Evolutionary conservation across 164 flowering plant species (phyloP).

Genomic region (Amborella trichopoda): DNA sequence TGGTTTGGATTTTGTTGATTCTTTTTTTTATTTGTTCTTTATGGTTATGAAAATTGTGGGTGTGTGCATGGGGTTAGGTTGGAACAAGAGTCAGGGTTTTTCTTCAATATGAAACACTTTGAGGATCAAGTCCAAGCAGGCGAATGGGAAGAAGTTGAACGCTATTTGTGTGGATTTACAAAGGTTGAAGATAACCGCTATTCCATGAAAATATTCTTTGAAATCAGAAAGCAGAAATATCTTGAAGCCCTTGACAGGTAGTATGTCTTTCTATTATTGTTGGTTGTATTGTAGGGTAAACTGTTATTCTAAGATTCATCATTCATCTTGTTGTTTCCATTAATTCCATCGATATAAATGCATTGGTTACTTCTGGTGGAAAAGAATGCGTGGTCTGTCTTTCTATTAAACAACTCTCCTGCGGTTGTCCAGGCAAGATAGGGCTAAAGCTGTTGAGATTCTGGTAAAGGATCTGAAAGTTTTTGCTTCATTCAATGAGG

Average conservation of each 20-base stretch:
- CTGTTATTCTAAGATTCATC: neutral
- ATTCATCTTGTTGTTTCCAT: neutral
- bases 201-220: conserved; percentile 59
- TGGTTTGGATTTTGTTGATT: neutral
- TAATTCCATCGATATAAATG: neutral
- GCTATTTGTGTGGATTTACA: conserved; percentile 49
- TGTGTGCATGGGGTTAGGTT: conserved; percentile 23
- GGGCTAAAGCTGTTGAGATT: conserved; percentile 60
- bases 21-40: neutral
- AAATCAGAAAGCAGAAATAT: conserved; percentile 57
- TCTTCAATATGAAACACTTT: conserved; percentile 59
- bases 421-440: conserved; percentile 28
- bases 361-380: neutral
- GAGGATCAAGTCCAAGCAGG: conserved; percentile 59
- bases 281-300: neutral
- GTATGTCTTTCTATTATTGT: neutral
- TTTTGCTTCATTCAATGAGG: conserved; percentile 59
- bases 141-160: conserved; percentile 69
- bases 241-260: conserved; percentile 57
- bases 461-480: conserved; percentile 61
- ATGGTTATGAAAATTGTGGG: neutral
- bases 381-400: neutral
- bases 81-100: conserved; percentile 63
- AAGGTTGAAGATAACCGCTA: conserved; percentile 56
- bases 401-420: neutral